A percentile compares a stretch with the other conserved stretches of the same genome.
These are phyloP conservation scores for Xylariomycetidae sp. DNA, from an alignment of 2,329 filamentous ascomycete species.

Conservation along the genomic window DNA sequence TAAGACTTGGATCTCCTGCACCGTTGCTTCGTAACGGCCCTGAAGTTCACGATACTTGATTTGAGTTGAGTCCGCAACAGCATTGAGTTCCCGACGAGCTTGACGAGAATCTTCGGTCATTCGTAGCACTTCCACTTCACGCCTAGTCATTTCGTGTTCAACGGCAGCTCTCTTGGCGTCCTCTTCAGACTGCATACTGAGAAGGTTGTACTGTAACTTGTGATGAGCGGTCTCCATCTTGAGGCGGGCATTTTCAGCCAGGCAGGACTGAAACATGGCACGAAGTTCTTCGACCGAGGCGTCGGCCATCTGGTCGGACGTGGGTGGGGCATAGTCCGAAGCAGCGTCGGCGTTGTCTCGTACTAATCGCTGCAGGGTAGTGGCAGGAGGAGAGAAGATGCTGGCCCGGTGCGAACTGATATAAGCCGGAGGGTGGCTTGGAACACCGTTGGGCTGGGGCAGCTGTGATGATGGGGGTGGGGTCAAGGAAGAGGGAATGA, in stretches of 20 bases:
- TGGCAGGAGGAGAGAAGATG: constrained; percentile 52
- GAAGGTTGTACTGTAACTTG: constrained; percentile 82
- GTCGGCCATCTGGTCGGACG: constrained; percentile 44
- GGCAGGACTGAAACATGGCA: constrained; percentile 48
- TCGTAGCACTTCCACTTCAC: constrained; percentile 81
- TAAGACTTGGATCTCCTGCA: constrained; percentile 61
- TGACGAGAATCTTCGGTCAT: constrained; percentile 66
- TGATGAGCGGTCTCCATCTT: constrained; percentile 86
- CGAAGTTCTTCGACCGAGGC: constrained; percentile 53
- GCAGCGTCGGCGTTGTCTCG: constrained; percentile 10
- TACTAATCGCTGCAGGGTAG: constrained; percentile 21
- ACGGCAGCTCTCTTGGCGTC: constrained; percentile 82
- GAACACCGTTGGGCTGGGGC: constrained; percentile 25
- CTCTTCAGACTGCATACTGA: constrained; percentile 79
- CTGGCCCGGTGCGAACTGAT: constrained; percentile 40
- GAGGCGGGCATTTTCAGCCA: constrained; percentile 53
- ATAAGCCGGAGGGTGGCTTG: constrained; percentile 26
- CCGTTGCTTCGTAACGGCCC: constrained; percentile 59
- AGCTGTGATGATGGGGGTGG: constrained; percentile 53
- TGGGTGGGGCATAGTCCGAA: constrained; percentile 43
- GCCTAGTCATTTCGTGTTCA: constrained; percentile 85
- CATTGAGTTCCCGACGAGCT: constrained; percentile 48
- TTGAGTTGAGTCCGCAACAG: constrained; percentile 48
- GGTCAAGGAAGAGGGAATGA: constrained; percentile 55
- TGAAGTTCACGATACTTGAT: constrained; percentile 59